Conservation (phyloP, 345 rosid genomes). For the Abelmoschus esculentus region DNA sequence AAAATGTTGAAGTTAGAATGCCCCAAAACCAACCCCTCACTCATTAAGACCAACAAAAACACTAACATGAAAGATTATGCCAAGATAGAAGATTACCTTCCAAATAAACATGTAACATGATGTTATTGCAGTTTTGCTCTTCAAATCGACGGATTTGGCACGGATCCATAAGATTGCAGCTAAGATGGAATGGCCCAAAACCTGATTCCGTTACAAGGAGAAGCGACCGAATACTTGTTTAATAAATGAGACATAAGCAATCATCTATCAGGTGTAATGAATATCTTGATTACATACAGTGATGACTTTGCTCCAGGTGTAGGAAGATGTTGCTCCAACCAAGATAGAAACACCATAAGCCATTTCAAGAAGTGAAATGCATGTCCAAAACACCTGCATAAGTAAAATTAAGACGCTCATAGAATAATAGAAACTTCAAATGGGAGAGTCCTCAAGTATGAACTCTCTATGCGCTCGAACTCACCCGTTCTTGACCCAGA, state of each 20-base stretch:
- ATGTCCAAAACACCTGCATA: constrained; percentile 83
- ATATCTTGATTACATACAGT: constrained; percentile 41
- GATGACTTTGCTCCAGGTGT: constrained; percentile 69
- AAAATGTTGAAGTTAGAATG: no score
- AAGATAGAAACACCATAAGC: constrained; percentile 71
- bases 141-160: constrained; percentile 67
- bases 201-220: constrained; percentile 29
- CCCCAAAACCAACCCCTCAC: no score
- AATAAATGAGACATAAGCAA: background rate
- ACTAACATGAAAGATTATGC: background rate
- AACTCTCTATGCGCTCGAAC: background rate
- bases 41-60: no score
- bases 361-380: constrained; percentile 72
- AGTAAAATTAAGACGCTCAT: background rate
- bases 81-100: constrained; percentile 50
- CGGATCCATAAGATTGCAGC: constrained; percentile 58
- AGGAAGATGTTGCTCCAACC: constrained; percentile 69
- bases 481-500: constrained; percentile 73
- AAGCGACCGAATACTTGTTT: background rate
- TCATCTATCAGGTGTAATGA: background rate
- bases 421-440: background rate
- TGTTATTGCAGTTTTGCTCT: constrained; percentile 70
- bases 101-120: constrained; percentile 95
- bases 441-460: background rate
- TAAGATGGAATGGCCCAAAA: constrained; percentile 62